These are phyloP conservation scores for Ustilago vetiveriae DNA, from an alignment of 1,284 basidiomycete species.

Conservation along the genomic window DNA sequence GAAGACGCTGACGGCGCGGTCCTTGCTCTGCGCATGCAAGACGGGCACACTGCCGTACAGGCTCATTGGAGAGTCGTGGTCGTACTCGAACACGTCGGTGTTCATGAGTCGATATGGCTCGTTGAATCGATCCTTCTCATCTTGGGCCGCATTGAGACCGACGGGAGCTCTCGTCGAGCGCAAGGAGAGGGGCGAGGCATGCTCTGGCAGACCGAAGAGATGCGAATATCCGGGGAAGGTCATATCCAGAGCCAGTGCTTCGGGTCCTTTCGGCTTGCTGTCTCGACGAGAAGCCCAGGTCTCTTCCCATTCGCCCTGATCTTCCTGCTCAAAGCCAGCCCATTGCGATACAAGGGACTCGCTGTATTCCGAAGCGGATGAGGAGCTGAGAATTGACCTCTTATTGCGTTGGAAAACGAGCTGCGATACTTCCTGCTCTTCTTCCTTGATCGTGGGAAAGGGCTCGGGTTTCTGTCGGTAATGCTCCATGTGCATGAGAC, in stretches of 20 bases:
- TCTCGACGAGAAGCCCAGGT: conserved; percentile 85
- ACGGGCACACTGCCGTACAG: conserved; percentile 79
- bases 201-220: conserved; percentile 95
- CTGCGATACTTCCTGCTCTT: conserved; percentile 37
- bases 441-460: conserved; percentile 51
- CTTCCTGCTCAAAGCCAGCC: conserved; percentile 70
- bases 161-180: conserved; percentile 69
- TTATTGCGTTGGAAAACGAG: conserved; percentile 56
- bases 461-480: conserved; percentile 71
- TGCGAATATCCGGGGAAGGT: conserved; percentile 88
- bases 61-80: conserved; percentile 87
- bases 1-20: conserved; percentile 87
- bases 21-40: conserved; percentile 81
- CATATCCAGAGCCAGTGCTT: conserved; percentile 90
- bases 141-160: conserved; percentile 28
- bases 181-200: conserved; percentile 87
- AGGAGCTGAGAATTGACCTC: conserved; percentile 37
- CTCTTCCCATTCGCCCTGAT: conserved; percentile 85
- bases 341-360: conserved; percentile 49
- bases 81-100: conserved; percentile 96
- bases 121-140: conserved; percentile 57
- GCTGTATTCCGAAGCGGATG: conserved; percentile 16
- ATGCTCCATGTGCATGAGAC: conserved; percentile 96
- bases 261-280: conserved; percentile 96
- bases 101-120: conserved; percentile 97